phyloP scores from a whole-genome alignment of 2,329 filamentous ascomycete species.

The Pestalotiopsis sp. region DNA sequence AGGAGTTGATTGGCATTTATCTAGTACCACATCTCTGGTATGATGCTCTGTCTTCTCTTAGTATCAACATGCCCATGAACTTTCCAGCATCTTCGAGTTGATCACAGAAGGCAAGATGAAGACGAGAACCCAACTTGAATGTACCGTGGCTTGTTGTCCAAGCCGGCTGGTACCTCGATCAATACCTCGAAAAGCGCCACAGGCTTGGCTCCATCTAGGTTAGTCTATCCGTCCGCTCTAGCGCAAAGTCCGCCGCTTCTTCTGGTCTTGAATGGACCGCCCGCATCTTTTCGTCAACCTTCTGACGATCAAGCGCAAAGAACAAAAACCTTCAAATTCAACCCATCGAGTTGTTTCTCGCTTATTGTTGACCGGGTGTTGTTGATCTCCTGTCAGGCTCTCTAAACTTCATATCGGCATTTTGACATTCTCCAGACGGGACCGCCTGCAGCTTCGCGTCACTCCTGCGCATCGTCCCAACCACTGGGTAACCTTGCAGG shows the following conservation, averaged over 20 bases:
- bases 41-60: background rate
- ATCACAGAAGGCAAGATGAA: background rate
- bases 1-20: too few relatives aligned
- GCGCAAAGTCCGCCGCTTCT: background rate
- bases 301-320: background rate
- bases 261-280: background rate
- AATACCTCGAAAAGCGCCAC: background rate
- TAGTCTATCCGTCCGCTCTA: background rate
- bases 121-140: background rate
- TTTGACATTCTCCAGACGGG: background rate
- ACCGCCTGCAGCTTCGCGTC: background rate
- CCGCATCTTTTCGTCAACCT: background rate
- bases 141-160: background rate
- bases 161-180: background rate
- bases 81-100: background rate
- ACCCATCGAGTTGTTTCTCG: background rate
- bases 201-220: background rate
- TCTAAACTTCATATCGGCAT: background rate
- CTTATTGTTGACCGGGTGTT: background rate
- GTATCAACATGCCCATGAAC: background rate
- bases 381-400: background rate
- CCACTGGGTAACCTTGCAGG: background rate
- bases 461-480: background rate
- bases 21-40: too few relatives aligned
- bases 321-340: background rate